Evolutionary conservation across 2,329 filamentous ascomycete species (phyloP).

Genomic region (Fusarium sp.): DNA sequence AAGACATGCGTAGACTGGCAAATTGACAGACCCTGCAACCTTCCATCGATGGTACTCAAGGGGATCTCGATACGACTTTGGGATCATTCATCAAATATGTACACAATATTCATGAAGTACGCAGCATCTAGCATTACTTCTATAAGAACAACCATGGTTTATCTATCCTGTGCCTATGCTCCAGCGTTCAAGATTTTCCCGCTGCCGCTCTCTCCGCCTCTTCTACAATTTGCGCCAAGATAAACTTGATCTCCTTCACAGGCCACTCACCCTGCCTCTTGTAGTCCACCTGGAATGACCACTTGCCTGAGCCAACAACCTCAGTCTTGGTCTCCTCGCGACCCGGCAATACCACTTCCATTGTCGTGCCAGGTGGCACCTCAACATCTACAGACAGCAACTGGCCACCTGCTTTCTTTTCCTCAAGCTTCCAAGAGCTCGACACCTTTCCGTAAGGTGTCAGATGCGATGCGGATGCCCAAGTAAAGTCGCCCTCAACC

Average conservation of each 20-base stretch:
- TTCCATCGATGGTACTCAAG: not conserved
- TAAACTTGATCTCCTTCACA: conserved; percentile 28
- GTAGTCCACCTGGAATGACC: conserved; percentile 29
- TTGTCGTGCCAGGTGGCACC: conserved; percentile 35
- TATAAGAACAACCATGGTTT: too few relatives aligned
- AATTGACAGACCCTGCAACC: not conserved
- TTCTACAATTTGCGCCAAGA: conserved; percentile 5
- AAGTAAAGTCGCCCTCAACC: conserved; percentile 40
- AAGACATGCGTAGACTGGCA: not conserved
- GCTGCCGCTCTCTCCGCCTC: not conserved
- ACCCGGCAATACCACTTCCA: conserved; percentile 43
- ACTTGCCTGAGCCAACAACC: conserved; percentile 37
- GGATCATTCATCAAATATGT: too few relatives aligned
- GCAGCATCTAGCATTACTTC: too few relatives aligned
- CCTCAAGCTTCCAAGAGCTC: conserved; percentile 36
- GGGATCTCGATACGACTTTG: not conserved
- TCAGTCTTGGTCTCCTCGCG: conserved; percentile 18
- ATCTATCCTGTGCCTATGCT: too few relatives aligned
- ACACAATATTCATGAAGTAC: too few relatives aligned
- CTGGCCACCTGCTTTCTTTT: conserved; percentile 18
- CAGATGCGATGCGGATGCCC: conserved; percentile 37
- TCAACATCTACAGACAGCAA: conserved; percentile 29
- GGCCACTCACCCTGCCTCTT: conserved; percentile 20
- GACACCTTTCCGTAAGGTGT: conserved; percentile 46
- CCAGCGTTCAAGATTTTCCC: not conserved